Evolutionary conservation across 306 rosid genomes (phyloP).

Genomic region (Comarum palustre): DNA sequence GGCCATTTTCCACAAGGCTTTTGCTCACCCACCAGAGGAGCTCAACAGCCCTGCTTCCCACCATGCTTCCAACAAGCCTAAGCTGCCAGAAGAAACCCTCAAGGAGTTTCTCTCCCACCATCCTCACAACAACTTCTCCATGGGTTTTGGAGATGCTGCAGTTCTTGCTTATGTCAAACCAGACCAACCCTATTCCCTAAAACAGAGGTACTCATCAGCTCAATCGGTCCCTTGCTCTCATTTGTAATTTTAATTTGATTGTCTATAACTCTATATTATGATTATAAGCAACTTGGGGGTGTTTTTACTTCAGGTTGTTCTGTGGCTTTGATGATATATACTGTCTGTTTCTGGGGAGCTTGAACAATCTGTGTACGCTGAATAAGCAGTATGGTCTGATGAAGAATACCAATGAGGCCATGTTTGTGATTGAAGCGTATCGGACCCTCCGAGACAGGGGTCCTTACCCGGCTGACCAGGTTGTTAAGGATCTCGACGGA

Average conservation of each 20-base stretch:
- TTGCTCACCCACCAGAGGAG: constrained; percentile 93
- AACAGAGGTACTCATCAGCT: constrained; percentile 51
- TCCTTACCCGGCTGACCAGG: constrained; percentile 97
- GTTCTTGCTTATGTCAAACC: constrained; percentile 78
- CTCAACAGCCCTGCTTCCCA: constrained; percentile 86
- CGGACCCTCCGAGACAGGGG: constrained; percentile 87
- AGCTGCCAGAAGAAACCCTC: constrained; percentile 80
- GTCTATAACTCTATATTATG: background rate
- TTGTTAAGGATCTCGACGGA: constrained; percentile 88
- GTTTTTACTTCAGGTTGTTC: constrained; percentile 49
- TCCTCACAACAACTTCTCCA: constrained; percentile 63
- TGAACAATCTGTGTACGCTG: constrained; percentile 61
- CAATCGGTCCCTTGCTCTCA: background rate
- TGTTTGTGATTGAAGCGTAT: constrained; percentile 89
- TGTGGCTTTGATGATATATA: constrained; percentile 85
- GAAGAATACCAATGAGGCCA: constrained; percentile 67
- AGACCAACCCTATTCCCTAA: constrained; percentile 38
- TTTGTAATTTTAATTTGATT: background rate
- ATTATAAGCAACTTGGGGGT: background rate
- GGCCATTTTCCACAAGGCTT: constrained; percentile 85
- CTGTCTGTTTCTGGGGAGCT: constrained; percentile 77
- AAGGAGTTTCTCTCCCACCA: constrained; percentile 60
- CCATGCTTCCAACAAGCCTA: constrained; percentile 65
- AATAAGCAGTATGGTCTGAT: constrained; percentile 76
- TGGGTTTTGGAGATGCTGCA: constrained; percentile 68